Evolutionary conservation across 345 rosid genomes (phyloP).

Genomic region (Dovyalis caffra): DNA sequence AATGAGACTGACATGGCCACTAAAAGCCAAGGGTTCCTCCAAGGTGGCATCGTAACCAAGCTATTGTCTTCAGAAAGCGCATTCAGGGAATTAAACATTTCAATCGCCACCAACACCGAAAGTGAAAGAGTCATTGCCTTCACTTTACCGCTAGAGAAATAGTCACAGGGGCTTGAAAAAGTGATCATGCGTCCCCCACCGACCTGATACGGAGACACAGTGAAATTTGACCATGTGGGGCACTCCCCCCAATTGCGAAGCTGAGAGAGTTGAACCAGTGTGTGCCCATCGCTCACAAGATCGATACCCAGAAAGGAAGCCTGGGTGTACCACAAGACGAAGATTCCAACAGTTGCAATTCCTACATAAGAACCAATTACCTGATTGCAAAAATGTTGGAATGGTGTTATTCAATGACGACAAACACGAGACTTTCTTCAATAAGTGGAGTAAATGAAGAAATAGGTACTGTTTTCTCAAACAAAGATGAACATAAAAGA

Average conservation of each 20-base stretch:
- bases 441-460: background rate
- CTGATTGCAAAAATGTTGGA: conserved; percentile 32
- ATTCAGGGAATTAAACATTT: conserved; percentile 88
- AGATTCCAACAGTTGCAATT: conserved; percentile 89
- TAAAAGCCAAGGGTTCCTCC: conserved; percentile 92
- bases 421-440: background rate
- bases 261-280: conserved; percentile 62
- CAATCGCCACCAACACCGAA: conserved; percentile 83
- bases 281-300: conserved; percentile 71
- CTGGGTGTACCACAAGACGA: conserved; percentile 82
- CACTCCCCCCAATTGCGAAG: conserved; percentile 81
- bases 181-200: conserved; percentile 49
- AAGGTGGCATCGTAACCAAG: conserved; percentile 76
- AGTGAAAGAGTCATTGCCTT: conserved; percentile 87
- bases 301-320: conserved; percentile 75
- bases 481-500: background rate
- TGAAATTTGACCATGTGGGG: conserved; percentile 78
- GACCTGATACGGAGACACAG: conserved; percentile 52
- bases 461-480: background rate
- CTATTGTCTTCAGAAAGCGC: conserved; percentile 89
- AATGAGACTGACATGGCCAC: conserved; percentile 84
- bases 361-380: conserved; percentile 89
- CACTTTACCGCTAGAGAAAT: conserved; percentile 77
- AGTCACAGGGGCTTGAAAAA: conserved; percentile 76
- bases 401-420: background rate